Evolutionary conservation across 176 grass and related monocot genomes (phyloP).

Genomic region (Bothriochloa decipiens): DNA sequence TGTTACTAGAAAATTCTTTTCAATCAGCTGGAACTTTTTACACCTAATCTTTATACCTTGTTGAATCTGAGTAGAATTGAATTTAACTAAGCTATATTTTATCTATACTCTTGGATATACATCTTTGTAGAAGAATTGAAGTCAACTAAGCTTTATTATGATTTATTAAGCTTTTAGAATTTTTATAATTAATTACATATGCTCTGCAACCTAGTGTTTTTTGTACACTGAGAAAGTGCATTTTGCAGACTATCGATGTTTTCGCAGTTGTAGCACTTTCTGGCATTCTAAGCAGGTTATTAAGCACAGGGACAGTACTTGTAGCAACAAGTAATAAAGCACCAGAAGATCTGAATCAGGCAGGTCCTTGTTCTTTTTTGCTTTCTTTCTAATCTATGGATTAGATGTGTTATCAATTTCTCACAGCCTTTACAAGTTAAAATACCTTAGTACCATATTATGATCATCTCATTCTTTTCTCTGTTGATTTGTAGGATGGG

Average conservation of each 20-base stretch:
- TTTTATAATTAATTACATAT: background rate
- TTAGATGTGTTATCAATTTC: slow-evolving; percentile 6
- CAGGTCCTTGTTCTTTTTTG: slow-evolving; percentile 23
- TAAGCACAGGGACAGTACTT: slow-evolving; percentile 87
- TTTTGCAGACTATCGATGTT: slow-evolving; percentile 86
- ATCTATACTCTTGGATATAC: slow-evolving; percentile 20
- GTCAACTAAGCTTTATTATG: background rate
- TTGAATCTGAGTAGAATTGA: background rate
- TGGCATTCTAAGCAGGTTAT: slow-evolving; percentile 80
- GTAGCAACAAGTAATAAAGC: slow-evolving; percentile 90
- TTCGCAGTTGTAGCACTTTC: slow-evolving; percentile 92
- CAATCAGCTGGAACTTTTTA: background rate
- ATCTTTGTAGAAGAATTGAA: too few relatives aligned
- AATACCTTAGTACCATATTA: slow-evolving; percentile 22
- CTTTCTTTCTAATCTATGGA: slow-evolving; percentile 18
- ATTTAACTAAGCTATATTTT: slow-evolving; percentile 3
- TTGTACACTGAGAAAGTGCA: slow-evolving; percentile 19
- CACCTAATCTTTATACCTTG: slow-evolving; percentile 8
- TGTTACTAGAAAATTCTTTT: background rate
- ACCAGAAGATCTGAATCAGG: slow-evolving; percentile 95
- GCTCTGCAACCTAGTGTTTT: background rate
- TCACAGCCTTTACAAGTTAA: slow-evolving; percentile 31
- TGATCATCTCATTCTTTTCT: slow-evolving; percentile 32
- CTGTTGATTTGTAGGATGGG: slow-evolving; percentile 68
- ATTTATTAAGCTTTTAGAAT: background rate